A percentile compares a stretch with the other conserved stretches of the same genome.
phyloP scores from a whole-genome alignment of 768 basidiomycete species.

The Hericium rajendrae region DNA sequence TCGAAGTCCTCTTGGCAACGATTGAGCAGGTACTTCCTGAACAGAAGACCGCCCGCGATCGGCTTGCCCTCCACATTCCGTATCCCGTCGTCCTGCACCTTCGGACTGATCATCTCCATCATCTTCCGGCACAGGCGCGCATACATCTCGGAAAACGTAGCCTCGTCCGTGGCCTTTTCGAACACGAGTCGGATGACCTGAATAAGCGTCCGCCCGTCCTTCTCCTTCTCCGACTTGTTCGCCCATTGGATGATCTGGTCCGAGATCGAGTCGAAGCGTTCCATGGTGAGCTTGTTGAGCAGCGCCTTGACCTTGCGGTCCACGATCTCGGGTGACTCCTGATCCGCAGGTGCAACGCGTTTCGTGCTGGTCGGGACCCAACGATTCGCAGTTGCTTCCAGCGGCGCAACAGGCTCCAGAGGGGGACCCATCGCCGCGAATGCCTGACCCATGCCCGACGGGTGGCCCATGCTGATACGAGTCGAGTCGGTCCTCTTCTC shows the following conservation, averaged over 20 bases:
- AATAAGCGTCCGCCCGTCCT: slow-evolving; percentile 87
- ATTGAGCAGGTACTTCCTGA: slow-evolving; percentile 94
- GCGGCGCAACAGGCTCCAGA: slow-evolving; percentile 66
- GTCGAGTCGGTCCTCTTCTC: slow-evolving; percentile 56
- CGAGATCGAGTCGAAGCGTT: slow-evolving; percentile 93
- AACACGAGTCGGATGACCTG: slow-evolving; percentile 95
- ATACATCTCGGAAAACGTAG: slow-evolving; percentile 95
- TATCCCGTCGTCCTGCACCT: slow-evolving; percentile 85
- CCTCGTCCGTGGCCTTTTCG: slow-evolving; percentile 96
- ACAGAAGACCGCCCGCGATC: slow-evolving; percentile 88
- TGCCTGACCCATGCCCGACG: slow-evolving; percentile 11
- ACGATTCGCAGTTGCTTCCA: slow-evolving; percentile 71
- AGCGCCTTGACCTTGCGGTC: slow-evolving; percentile 88
- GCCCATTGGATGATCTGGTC: slow-evolving; percentile 94
- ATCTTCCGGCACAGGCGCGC: slow-evolving; percentile 90
- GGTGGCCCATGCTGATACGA: slow-evolving; percentile 28
- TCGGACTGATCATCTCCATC: slow-evolving; percentile 85
- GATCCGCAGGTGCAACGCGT: slow-evolving; percentile 38
- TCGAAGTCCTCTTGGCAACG: slow-evolving; percentile 98
- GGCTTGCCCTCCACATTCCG: slow-evolving; percentile 73
- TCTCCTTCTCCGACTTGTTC: slow-evolving; percentile 87
- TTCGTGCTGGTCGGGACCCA: slow-evolving; percentile 52
- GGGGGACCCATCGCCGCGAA: slow-evolving; percentile 24
- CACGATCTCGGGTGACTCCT: slow-evolving; percentile 74
- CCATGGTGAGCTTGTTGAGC: slow-evolving; percentile 94